Evolutionary conservation across 139 green algal species (phyloP), one percentile per base, ranked within the genome.

Genomic region (Picochlorum sp.): DNA sequence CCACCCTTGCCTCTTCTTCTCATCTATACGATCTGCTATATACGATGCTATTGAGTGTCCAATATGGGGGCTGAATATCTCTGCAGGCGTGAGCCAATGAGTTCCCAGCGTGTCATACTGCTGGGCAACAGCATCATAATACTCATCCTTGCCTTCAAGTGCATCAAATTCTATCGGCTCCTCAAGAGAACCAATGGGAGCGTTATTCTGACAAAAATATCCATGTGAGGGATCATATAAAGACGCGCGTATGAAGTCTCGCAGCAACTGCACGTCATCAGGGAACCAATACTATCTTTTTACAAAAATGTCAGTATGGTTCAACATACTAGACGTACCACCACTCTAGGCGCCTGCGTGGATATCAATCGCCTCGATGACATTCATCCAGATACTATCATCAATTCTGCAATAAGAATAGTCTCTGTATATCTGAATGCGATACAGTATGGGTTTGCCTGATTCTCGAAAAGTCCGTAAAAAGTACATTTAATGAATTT

Each of bases 51-150:
- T 41, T 7, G 77, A 82, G 0, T 59, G 24, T 63, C 81, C 86
- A 73, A 87, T 88, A 73, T 83, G 81, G 13, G 88, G 88, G 4
- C 67, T 71, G 67, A 95, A 94, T 21, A 95, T 75, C 73, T 95
- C 88, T 3, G 73, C 81, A 4, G 88, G 88, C 2, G 88, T 94
- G 49, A 95, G 64, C 80, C 83, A 91, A 4, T 73, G 60, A 24
- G 68, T 68, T 69, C 81, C 66, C 14, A 74, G 60, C 16, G 66
- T 34, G 20, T 34, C 5, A 50, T 85, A 79, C 20, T 49, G 34
- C 31, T 54, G 2, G 16, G 47, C 34, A 16, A 81, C 65, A 14
- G 20, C 41, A 20, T 20, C 15, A 14, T 68, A 55, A 57, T 84
- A 77, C 8, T 49, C 60, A n/a, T 16, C 4, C 30, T 64, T 51